Percentiles rank a stretch among this genome's conserved stretches.
Conservation (phyloP, 2,329 filamentous ascomycete species). For the Elsinoe arachidis region DNA sequence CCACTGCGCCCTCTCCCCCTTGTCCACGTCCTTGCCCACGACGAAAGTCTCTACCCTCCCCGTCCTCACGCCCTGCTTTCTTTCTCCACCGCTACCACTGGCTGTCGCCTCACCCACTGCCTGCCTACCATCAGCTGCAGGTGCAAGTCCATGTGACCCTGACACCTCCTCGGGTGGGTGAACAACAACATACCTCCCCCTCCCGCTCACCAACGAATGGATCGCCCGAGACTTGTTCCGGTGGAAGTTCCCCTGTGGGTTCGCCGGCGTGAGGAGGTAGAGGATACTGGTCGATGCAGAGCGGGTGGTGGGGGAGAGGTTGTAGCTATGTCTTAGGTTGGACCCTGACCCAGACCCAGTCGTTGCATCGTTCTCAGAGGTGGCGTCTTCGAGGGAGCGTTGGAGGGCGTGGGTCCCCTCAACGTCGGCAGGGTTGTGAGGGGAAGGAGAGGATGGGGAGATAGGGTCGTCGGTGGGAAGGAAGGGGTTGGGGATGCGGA, state of each 20-base stretch:
- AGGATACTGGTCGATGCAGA: slow-evolving; percentile 54
- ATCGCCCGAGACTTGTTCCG: slow-evolving; percentile 54
- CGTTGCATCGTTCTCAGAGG: slow-evolving; percentile 13
- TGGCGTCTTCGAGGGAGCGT: slow-evolving; percentile 26
- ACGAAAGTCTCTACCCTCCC: slow-evolving; percentile 54
- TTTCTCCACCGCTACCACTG: no score
- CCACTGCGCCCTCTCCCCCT: slow-evolving; percentile 58
- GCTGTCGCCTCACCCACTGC: slow-evolving; percentile 24
- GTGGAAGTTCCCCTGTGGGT: slow-evolving; percentile 54
- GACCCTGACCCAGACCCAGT: no score
- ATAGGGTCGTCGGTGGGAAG: slow-evolving; percentile 13
- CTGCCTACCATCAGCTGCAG: slow-evolving; percentile 36
- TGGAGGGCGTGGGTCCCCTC: slow-evolving; percentile 19
- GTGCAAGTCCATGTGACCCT: background rate
- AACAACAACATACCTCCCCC: slow-evolving; percentile 56
- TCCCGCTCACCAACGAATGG: slow-evolving; percentile 56
- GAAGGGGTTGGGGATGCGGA: slow-evolving; percentile 49
- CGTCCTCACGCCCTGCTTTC: no score
- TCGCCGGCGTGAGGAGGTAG: slow-evolving; percentile 52
- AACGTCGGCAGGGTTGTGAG: slow-evolving; percentile 17
- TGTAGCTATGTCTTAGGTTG: background rate
- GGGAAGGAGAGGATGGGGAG: slow-evolving; percentile 30
- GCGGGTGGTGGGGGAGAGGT: slow-evolving; percentile 28
- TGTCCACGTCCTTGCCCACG: slow-evolving; percentile 50
- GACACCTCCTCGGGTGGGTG: slow-evolving; percentile 28